phyloP scores from a whole-genome alignment of 257 asterid species.

The Solanum bukasovii region DNA sequence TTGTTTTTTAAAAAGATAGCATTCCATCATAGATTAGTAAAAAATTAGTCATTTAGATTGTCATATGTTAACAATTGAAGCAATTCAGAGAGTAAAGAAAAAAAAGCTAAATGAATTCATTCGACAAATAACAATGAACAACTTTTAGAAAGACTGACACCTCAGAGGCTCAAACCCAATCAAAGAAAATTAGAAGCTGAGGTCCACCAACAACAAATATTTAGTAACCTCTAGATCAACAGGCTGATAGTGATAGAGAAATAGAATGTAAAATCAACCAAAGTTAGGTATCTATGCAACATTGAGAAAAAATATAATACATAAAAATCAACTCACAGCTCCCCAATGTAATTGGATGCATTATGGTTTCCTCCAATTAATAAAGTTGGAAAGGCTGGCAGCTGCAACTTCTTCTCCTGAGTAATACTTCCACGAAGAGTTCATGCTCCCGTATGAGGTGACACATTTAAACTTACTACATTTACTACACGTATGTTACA shows the following conservation, averaged over 20 bases:
- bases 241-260: background rate
- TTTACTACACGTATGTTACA: too few species aligned
- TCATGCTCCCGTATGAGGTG: constrained; percentile 22
- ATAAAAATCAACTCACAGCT: constrained; percentile 49
- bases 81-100: background rate
- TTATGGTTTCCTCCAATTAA: constrained; percentile 89
- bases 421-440: background rate
- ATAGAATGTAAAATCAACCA: background rate
- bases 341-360: constrained; percentile 88
- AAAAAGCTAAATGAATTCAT: background rate
- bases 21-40: background rate
- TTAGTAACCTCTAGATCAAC: background rate
- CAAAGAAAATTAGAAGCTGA: too few species aligned
- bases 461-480: constrained; percentile 62
- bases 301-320: background rate
- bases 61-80: background rate
- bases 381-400: constrained; percentile 49
- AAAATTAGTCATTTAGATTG: background rate
- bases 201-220: too few species aligned
- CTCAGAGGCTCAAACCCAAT: too few species aligned
- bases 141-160: too few species aligned
- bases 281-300: background rate
- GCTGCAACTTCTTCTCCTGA: constrained; percentile 74
- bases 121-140: background rate
- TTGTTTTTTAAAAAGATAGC: background rate